Evolutionary conservation across 2,329 filamentous ascomycete genomes (phyloP).

Genomic region (Venturia effusa): DNA sequence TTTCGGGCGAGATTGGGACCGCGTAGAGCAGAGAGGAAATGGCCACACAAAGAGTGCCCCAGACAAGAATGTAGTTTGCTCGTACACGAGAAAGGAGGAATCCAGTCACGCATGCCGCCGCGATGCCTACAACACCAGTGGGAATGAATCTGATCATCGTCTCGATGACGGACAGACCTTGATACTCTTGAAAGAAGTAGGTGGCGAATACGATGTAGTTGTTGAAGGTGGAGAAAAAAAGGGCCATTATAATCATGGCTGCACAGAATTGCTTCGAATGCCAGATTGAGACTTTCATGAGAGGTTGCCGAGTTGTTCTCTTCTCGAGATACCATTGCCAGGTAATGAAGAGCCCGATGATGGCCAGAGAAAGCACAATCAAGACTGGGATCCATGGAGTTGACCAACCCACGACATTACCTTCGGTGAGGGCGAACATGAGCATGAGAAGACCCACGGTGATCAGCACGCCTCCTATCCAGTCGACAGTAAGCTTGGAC

Average conservation of each 20-base stretch:
- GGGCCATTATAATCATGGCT: constrained; percentile 52
- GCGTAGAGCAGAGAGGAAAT: constrained; percentile 41
- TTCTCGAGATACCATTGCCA: constrained; percentile 53
- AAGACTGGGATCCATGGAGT: constrained; percentile 51
- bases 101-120: constrained; percentile 43
- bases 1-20: constrained; percentile 48
- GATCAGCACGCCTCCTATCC: constrained; percentile 53
- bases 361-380: constrained; percentile 46
- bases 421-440: constrained; percentile 57
- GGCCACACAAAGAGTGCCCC: constrained; percentile 2
- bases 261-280: constrained; percentile 47
- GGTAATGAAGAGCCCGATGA: constrained; percentile 45
- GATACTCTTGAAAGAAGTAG: constrained; percentile 60
- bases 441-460: constrained; percentile 52
- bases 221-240: constrained; percentile 60
- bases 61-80: constrained; percentile 6
- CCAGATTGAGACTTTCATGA: constrained; percentile 60
- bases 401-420: constrained; percentile 57
- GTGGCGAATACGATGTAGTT: constrained; percentile 58
- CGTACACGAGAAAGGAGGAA: constrained; percentile 9
- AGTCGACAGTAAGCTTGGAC: constrained; percentile 45
- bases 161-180: constrained; percentile 49
- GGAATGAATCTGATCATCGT: constrained; percentile 60
- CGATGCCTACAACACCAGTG: constrained; percentile 47
- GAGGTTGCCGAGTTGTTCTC: constrained; percentile 38